These are phyloP conservation scores for Triticum dicoccoides DNA, from an alignment of 176 grass and related monocot species.

Conservation along the genomic window DNA sequence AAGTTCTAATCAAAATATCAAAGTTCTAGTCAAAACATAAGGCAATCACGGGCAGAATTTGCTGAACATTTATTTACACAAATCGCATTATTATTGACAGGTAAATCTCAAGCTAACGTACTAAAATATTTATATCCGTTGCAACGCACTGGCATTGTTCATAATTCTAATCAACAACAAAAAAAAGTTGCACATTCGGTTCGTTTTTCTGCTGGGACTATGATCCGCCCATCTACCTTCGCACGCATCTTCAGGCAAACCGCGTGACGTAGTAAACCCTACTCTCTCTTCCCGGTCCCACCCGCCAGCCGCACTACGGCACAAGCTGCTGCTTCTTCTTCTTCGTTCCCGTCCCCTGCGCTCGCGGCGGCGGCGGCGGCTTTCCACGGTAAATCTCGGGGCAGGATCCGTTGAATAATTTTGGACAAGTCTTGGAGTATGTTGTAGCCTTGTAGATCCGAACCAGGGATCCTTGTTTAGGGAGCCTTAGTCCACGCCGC, in stretches of 20 bases:
- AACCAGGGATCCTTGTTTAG: background rate
- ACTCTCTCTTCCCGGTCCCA: background rate
- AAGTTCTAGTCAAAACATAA: no score
- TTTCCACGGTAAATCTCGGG: background rate
- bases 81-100: no score
- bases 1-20: no score
- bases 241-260: background rate
- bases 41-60: no score
- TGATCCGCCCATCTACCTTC: no score
- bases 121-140: no score
- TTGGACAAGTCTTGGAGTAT: background rate
- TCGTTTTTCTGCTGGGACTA: background rate
- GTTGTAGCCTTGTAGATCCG: background rate
- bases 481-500: background rate
- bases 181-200: background rate
- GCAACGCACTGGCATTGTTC: no score
- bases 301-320: background rate
- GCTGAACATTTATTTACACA: no score
- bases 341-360: background rate
- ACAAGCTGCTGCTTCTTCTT: background rate
- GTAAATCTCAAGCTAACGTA: no score
- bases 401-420: background rate
- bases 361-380: background rate
- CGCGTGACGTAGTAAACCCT: background rate
- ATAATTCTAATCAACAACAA: no score